Evolutionary conservation across 768 basidiomycete species (phyloP).

Genomic region (Psilocybe sp.): DNA sequence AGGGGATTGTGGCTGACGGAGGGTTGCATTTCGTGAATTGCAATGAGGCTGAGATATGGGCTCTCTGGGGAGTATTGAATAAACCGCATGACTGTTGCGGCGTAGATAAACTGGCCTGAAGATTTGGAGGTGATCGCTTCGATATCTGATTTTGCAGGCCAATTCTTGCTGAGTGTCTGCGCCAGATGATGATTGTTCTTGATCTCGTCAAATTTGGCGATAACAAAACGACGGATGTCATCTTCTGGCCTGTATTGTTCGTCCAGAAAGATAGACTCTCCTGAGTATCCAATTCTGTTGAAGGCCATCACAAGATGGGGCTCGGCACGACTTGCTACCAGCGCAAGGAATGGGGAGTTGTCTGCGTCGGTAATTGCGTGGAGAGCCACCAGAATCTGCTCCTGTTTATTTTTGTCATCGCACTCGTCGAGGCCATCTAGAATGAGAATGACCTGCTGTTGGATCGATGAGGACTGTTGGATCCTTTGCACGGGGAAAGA

Average conservation of each 20-base stretch:
- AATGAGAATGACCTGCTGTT: conserved; percentile 6
- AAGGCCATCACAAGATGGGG: conserved; percentile 7
- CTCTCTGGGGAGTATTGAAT: conserved; percentile 1
- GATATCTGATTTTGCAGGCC: conserved; percentile 7
- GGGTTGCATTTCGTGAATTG: not conserved
- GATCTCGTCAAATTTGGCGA: conserved; percentile 4
- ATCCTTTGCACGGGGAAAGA: not conserved
- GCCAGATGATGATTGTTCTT: not conserved
- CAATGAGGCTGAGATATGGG: not conserved
- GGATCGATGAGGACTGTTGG: not conserved
- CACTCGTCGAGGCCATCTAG: conserved; percentile 22
- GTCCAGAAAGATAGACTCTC: not conserved
- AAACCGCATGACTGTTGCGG: conserved; percentile 15
- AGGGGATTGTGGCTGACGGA: no score
- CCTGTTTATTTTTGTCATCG: conserved; percentile 4
- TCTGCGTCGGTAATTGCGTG: not conserved
- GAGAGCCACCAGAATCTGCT: not conserved
- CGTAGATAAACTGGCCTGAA: conserved; percentile 21
- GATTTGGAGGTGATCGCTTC: conserved; percentile 6
- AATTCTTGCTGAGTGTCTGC: not conserved
- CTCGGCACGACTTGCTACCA: conserved; percentile 18
- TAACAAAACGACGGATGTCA: conserved; percentile 8
- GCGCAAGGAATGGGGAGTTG: conserved; percentile 7
- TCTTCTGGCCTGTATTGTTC: conserved; percentile 5
- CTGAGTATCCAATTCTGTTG: not conserved